Evolutionary conservation across 371 early-diverging fungal genomes (phyloP).

Genomic region (Synchytrium microbalum): DNA sequence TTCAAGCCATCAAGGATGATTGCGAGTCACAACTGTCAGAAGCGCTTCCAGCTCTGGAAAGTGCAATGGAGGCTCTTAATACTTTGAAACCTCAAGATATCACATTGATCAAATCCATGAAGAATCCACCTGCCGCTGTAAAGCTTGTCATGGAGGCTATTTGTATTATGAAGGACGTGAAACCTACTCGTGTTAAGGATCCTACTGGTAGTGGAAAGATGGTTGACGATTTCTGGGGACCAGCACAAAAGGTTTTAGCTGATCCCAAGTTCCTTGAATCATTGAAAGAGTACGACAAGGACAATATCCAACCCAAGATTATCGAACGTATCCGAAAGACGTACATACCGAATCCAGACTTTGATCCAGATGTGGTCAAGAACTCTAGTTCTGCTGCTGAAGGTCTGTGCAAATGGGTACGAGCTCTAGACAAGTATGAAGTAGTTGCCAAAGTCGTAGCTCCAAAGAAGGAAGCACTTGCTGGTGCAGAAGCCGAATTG

Average conservation of each 20-base stretch:
- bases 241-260: conserved; percentile 40
- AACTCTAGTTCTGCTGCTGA: conserved; percentile 52
- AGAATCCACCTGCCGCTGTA: conserved; percentile 51
- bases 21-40: conserved; percentile 46
- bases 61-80: conserved; percentile 44
- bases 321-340: conserved; percentile 40
- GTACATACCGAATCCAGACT: conserved; percentile 50
- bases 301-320: conserved; percentile 43
- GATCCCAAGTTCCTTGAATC: conserved; percentile 44
- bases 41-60: conserved; percentile 45
- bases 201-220: conserved; percentile 48
- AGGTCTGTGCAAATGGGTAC: conserved; percentile 51
- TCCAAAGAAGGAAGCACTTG: conserved; percentile 50
- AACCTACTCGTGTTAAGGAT: conserved; percentile 46
- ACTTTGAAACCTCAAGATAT: conserved; percentile 50
- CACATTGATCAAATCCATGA: conserved; percentile 54
- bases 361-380: conserved; percentile 49
- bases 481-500: conserved; percentile 44
- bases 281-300: conserved; percentile 41
- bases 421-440: conserved; percentile 52
- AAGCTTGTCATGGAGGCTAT: conserved; percentile 53
- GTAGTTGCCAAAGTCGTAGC: conserved; percentile 51
- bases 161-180: conserved; percentile 47
- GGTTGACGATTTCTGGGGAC: conserved; percentile 52
- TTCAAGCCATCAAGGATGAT: conserved; percentile 49